Conservation (phyloP, 2,329 filamentous ascomycete genomes). For the Pyrenochaeta sp. region DNA sequence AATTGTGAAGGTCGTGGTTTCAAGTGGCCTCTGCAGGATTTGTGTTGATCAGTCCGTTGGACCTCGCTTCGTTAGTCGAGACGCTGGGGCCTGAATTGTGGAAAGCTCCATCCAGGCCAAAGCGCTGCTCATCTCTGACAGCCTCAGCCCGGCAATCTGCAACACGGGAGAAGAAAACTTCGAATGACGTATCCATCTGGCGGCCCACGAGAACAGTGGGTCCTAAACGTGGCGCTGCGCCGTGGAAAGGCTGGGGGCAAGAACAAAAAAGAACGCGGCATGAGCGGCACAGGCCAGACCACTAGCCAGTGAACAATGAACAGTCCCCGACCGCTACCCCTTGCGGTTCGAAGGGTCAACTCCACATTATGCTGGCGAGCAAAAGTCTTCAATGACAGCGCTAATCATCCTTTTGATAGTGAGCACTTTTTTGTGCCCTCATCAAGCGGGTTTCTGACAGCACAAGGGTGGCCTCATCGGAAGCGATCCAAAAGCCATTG, state of each 20-base stretch:
- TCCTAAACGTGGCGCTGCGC: constrained; percentile 47
- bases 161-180: constrained; percentile 39
- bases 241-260: constrained; percentile 32
- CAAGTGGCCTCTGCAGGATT: constrained; percentile 31
- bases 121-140: constrained; percentile 36
- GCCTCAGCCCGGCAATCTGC: constrained; percentile 44
- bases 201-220: constrained; percentile 48
- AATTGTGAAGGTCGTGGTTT: constrained; percentile 35
- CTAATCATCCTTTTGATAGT: constrained; percentile 9
- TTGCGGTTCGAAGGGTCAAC: constrained; percentile 18
- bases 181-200: constrained; percentile 46
- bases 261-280: constrained; percentile 30
- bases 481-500: background rate
- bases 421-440: constrained; percentile 4
- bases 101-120: constrained; percentile 15
- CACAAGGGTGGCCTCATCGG: background rate
- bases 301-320: constrained; percentile 14
- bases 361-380: constrained; percentile 17
- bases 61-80: constrained; percentile 7
- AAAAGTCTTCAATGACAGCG: background rate
- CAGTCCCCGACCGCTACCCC: constrained; percentile 24
- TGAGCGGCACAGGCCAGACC: constrained; percentile 27
- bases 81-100: background rate
- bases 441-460: background rate
- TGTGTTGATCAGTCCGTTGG: constrained; percentile 16